Conservation (phyloP, 805 yeast species). For the Tetrapisispora fleetii region DNA sequence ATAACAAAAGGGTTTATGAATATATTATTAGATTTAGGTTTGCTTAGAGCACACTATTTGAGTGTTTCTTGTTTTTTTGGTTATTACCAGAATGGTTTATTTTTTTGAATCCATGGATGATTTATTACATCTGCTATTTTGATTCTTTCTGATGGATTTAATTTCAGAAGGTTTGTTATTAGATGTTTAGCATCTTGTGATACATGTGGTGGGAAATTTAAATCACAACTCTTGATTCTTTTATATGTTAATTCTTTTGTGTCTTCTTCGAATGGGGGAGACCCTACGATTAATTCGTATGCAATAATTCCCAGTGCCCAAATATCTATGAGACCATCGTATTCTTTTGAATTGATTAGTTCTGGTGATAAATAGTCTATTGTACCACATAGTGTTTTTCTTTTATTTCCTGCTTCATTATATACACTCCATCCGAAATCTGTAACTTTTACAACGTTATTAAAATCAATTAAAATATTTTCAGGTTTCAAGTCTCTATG, state of each 20-base stretch:
- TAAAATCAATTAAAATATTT: conserved; percentile 67
- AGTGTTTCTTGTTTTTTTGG: too few relatives aligned
- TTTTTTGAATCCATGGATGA: conserved; percentile 79
- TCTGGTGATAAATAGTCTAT: conserved; percentile 93
- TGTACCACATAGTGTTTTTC: conserved; percentile 90
- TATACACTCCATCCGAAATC: conserved; percentile 94
- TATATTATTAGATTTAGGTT: not conserved
- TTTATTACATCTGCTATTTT: conserved; percentile 47
- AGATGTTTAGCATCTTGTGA: conserved; percentile 70
- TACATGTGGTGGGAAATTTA: conserved; percentile 60
- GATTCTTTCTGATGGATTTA: conserved; percentile 60
- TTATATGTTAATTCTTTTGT: conserved; percentile 70
- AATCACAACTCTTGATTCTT: conserved; percentile 68
- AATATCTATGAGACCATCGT: conserved; percentile 69
- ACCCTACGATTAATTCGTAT: conserved; percentile 78
- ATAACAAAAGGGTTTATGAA: not conserved
- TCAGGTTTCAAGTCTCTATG: conserved; percentile 95
- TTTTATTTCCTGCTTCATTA: conserved; percentile 44
- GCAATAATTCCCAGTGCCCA: conserved; percentile 90
- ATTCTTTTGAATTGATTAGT: conserved; percentile 75
- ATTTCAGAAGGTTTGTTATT: conserved; percentile 50
- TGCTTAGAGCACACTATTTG: too few relatives aligned
- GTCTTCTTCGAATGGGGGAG: conserved; percentile 85
- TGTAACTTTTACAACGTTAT: conserved; percentile 71
- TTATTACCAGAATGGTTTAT: conserved; percentile 50